These are phyloP conservation scores for Borealophlyctis nickersoniae DNA, from an alignment of 192 early-diverging fungal genomes.

Conservation along the genomic window DNA sequence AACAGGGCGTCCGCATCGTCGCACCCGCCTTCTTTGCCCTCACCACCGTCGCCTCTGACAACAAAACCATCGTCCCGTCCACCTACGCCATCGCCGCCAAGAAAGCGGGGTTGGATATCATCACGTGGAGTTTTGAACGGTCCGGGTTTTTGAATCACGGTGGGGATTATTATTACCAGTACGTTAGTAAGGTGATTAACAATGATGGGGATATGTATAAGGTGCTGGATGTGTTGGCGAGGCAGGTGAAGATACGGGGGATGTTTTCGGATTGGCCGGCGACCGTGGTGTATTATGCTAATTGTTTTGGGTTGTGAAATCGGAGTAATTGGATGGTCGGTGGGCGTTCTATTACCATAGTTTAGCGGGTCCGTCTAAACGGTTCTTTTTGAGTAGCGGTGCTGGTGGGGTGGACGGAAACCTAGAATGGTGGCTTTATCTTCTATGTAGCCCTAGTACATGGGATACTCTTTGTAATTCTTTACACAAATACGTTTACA, in stretches of 20 bases:
- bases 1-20: background rate
- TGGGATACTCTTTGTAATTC: no score
- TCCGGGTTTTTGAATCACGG: conserved; percentile 21
- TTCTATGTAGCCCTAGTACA: no score
- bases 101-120: conserved; percentile 6
- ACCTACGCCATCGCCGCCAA: background rate
- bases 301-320: conserved; percentile 10
- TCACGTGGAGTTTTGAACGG: conserved; percentile 14
- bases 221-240: conserved; percentile 16
- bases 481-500: no score
- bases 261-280: conserved; percentile 23
- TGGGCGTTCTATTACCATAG: no score
- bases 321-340: no score
- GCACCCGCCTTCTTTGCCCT: background rate
- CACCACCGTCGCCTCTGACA: background rate
- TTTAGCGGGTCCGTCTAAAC: no score
- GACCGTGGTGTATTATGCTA: conserved; percentile 15
- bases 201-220: conserved; percentile 9
- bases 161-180: conserved; percentile 17
- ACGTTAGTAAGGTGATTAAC: conserved; percentile 18
- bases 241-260: conserved; percentile 4
- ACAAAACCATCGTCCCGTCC: background rate
- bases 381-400: no score
- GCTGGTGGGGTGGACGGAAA: no score
- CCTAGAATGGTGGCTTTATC: no score